Base-by-base conservation (phyloP, 768 basidiomycete species). In the Tulasnella sp. region DNA sequence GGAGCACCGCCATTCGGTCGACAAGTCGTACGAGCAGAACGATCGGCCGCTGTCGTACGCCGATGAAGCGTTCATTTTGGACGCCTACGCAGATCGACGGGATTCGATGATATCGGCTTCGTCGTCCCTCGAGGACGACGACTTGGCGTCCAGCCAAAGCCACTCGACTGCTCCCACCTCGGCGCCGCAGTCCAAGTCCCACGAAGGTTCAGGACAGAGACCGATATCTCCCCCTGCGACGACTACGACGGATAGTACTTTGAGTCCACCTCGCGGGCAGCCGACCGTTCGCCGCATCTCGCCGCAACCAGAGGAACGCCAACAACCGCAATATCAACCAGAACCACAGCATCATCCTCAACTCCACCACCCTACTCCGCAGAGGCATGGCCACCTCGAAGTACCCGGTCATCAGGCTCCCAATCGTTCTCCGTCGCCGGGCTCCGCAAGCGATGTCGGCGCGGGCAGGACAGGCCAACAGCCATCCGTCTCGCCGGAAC, bases 31-130 rank as follows among this genome's bases (percentile, higher is more conserved):
- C 41, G 35, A 72, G n/a, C 59, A 32, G 16, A 70, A 75, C 62
- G 77, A 75, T 66, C 79, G 89, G 67, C 90, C 90, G 1, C 88
- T 92, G 59, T 90, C 90, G 1, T 93, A 89, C 76, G 90, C 88
- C 73, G 92, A 93, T 74, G 94, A 95, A 75, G 80, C 87, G 3
- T 86, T 85, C 41, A 95, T 96, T 74, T 93, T 90, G 77, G 94
- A 95, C 76, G 86, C 92, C 12, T 96, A 98, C 77, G 86, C 82
- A 52, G 85, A 77, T 17, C 72, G 76, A 16, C 69, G 76, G 29
- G 76, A 75, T 42, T 77, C 76, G 29, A 69, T 72, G 37, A 73
- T 73, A 5, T 71, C 69, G 41, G n/a, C 52, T 47, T 47, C 22
- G 70, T 71, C 73, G 41, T 75, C 75, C 16, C 9, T 29, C 36